Evolutionary conservation across 768 basidiomycete genomes (phyloP), one percentile per base, ranked within the genome.

Genomic region (Boletellus ananas): DNA sequence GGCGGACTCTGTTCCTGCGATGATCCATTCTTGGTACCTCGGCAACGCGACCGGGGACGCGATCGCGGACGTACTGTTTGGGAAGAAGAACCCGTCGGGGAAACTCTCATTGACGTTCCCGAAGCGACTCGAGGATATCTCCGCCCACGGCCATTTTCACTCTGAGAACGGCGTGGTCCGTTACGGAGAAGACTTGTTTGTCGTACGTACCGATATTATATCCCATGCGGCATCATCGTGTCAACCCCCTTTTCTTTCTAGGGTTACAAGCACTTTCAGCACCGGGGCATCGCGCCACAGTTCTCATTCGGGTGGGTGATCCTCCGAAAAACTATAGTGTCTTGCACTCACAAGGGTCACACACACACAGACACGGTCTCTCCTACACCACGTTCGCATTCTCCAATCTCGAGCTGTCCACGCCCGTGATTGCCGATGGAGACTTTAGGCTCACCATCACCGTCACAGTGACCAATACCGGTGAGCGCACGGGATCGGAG

Each of bases 11-110:
- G 87, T 86, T 1, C 68, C 80, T 21, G 78, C 81, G 1, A 73
- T 92, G 52, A 74, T 90, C 13, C 90, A 94, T 50, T 75, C 87
- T 0, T 93, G 88, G 88, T 94, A 92, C 61, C 79, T 89, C 34
- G 90, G 90, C 6, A 91, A 93, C 61, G 80, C 87, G 6, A 84
- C 85, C 1, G 90, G 88, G 0, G 81, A 83, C 41, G 88, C 87
- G 21, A 85, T 94, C 41, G 88, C 86, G 10, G 89, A 92, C 54
- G 83, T 92, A 4, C 65, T 94, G 3, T 82, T 90, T 46, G 90
- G 90, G 40, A 80, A 80, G 56, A 79, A 82, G 52, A 91, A 90
- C 61, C 90, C 90, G 0, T 80, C 83, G 20, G 90, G 83, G 2
- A 84, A 83, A 60, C 71, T 91, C 43, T 81, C 87, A 5, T 66